Evolutionary conservation across 192 early-diverging fungal genomes (phyloP), one percentile per base, ranked within the genome.

Genomic region (Spinellus fusiger): DNA sequence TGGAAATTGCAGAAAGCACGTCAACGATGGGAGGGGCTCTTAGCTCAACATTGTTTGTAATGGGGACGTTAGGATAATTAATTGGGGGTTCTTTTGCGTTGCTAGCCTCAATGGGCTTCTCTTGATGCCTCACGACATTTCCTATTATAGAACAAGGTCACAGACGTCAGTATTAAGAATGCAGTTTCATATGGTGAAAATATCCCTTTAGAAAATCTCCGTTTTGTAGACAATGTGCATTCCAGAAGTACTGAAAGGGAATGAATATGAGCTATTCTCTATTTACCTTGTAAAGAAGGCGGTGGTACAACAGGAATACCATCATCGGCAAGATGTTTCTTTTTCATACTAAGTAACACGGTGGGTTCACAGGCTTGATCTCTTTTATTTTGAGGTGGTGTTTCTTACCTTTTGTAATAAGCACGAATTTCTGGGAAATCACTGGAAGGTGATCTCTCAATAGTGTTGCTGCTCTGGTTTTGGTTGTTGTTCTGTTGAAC

Each of bases 331-430:
- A 44, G 40, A 44, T 12, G 3, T 44, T 12, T 44, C 18, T 18
- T 44, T 44, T 44, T 44, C 15, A 12, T 3, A 2, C 40, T n/a
- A 5, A 44, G 15, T 44, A 10, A 12, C 18, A n/a, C 1, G 18
- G 18, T 44, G 35, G 13, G 35, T 9, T 37, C 6, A 9, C 13
- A 37, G 35, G 6, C 35, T 6, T 37, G 35, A 37, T 37, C 7
- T 37, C 35, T 5, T 37, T 37, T 5, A 9, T 37, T 5, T 37
- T 37, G 35, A 9, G 5, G 35, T 37, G 5, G 35, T 37, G 5
- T 37, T 40, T 51, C 50, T 59, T 66, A 66, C 64, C 16, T 59
- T 38, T 56, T n/a, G 59, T 66, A 66, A 47, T 66, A 66, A 4
- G 64, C 64, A 22, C 56, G 64, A 20, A 66, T 53, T 27, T 66